These are phyloP conservation scores for Tuber calosporum DNA, from an alignment of 495 filamentous ascomycete species.

Conservation along the genomic window DNA sequence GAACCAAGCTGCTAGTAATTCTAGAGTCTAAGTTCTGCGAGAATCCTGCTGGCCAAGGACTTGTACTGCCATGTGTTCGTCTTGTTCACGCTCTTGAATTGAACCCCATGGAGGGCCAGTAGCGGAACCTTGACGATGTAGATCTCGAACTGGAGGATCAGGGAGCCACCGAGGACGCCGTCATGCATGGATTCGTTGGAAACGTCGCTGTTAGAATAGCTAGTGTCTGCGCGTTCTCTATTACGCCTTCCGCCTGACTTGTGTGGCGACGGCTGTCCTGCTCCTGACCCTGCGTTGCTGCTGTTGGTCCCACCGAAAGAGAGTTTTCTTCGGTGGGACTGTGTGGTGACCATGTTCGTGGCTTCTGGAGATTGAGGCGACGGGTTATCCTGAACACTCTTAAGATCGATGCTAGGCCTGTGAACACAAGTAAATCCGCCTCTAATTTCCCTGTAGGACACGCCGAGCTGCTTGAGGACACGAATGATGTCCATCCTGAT, in stretches of 20 bases:
- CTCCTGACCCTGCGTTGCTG: conserved; percentile 17
- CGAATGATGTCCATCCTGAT: conserved; percentile 90
- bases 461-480: conserved; percentile 76
- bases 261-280: conserved; percentile 18
- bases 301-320: conserved; percentile 61
- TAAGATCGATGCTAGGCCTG: conserved; percentile 79
- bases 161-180: conserved; percentile 69
- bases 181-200: conserved; percentile 76
- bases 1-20: neutral
- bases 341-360: conserved; percentile 47
- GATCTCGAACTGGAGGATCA: conserved; percentile 87
- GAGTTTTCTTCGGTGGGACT: conserved; percentile 66
- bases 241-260: conserved; percentile 41
- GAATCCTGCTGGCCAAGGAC: conserved; percentile 90
- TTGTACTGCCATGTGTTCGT: conserved; percentile 98
- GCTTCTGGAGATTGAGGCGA: conserved; percentile 46
- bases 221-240: conserved; percentile 55
- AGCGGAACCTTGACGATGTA: conserved; percentile 96
- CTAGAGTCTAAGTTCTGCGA: conserved; percentile 77
- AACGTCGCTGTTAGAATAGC: conserved; percentile 71
- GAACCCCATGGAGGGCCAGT: conserved; percentile 85
- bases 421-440: conserved; percentile 88
- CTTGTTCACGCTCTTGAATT: conserved; percentile 87
- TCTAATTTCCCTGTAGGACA: conserved; percentile 84
- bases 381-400: conserved; percentile 60